Evolutionary conservation across 495 filamentous ascomycete genomes (phyloP).

Genomic region (Penicillium paxilli): DNA sequence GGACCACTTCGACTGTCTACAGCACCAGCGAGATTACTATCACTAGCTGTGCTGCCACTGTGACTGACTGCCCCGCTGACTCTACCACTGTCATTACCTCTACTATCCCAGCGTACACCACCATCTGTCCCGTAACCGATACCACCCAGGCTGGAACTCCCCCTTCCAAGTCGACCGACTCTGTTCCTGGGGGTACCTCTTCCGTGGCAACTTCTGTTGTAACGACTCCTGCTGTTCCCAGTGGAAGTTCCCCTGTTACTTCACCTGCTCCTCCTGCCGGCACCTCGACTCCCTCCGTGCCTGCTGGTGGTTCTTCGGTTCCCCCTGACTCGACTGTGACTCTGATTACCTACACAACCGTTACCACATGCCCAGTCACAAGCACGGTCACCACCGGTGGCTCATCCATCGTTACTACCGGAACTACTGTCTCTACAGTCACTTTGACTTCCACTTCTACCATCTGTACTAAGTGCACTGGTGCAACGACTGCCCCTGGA

Average conservation of each 20-base stretch:
- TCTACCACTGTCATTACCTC: slow-evolving; percentile 55
- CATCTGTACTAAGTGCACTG: slow-evolving; percentile 36
- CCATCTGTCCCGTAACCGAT: slow-evolving; percentile 49
- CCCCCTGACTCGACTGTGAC: slow-evolving; percentile 21
- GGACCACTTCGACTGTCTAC: slow-evolving; percentile 61
- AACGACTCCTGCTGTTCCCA: not conserved
- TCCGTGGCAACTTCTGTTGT: slow-evolving; percentile 12
- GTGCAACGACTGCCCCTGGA: slow-evolving; percentile 4
- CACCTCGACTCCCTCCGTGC: not conserved
- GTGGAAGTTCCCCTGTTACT: not conserved
- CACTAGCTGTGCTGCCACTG: slow-evolving; percentile 55
- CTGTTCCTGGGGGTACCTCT: not conserved
- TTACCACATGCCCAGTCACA: slow-evolving; percentile 46
- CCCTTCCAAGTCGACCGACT: slow-evolving; percentile 16
- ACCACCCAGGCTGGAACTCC: slow-evolving; percentile 15
- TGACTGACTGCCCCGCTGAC: slow-evolving; percentile 59
- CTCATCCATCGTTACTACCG: slow-evolving; percentile 32
- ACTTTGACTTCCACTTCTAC: slow-evolving; percentile 41
- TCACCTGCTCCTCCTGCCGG: slow-evolving; percentile 5
- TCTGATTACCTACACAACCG: slow-evolving; percentile 35
- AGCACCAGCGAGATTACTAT: slow-evolving; percentile 58
- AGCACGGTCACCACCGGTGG: slow-evolving; percentile 35
- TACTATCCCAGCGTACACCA: slow-evolving; percentile 59
- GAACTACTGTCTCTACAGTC: slow-evolving; percentile 41
- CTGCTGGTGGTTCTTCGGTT: slow-evolving; percentile 7